phyloP scores from a whole-genome alignment of 1,284 basidiomycete genomes.

The Omphalotus olearius region DNA sequence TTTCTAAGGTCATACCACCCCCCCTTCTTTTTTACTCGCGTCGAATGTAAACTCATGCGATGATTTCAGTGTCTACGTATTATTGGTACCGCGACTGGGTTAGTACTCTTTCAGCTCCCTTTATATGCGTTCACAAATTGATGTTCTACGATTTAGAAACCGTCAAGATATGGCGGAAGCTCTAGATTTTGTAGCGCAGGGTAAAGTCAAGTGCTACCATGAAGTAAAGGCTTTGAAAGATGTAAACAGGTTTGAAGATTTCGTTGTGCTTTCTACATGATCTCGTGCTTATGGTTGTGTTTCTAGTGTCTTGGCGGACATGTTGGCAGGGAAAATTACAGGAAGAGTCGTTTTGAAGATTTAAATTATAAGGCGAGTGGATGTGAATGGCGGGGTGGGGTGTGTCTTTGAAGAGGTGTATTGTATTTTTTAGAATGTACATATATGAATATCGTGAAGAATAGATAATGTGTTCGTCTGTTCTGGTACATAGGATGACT shows the following conservation, averaged over 20 bases:
- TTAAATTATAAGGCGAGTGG: no score
- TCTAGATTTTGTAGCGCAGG: constrained; percentile 56
- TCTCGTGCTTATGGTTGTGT: constrained; percentile 4
- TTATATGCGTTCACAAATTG: background rate
- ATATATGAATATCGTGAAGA: no score
- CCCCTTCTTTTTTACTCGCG: background rate
- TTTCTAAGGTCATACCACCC: constrained; percentile 40
- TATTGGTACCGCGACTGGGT: constrained; percentile 61
- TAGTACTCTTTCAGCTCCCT: constrained; percentile 14
- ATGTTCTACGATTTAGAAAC: constrained; percentile 28
- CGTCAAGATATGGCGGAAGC: constrained; percentile 66
- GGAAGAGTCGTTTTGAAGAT: constrained; percentile 28
- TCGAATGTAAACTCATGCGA: background rate
- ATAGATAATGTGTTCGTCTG: no score
- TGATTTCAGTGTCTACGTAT: constrained; percentile 42
- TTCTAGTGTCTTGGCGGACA: constrained; percentile 29
- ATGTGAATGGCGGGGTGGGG: no score
- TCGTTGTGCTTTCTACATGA: background rate
- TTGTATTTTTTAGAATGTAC: no score
- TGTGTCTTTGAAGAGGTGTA: no score
- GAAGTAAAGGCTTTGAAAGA: constrained; percentile 43
- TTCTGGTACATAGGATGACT: no score
- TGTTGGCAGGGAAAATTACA: constrained; percentile 28
- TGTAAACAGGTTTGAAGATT: constrained; percentile 38
- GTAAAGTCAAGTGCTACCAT: constrained; percentile 57